Base-by-base conservation (phyloP, 805 yeast genomes). In the Candida sakaeoensis region DNA sequence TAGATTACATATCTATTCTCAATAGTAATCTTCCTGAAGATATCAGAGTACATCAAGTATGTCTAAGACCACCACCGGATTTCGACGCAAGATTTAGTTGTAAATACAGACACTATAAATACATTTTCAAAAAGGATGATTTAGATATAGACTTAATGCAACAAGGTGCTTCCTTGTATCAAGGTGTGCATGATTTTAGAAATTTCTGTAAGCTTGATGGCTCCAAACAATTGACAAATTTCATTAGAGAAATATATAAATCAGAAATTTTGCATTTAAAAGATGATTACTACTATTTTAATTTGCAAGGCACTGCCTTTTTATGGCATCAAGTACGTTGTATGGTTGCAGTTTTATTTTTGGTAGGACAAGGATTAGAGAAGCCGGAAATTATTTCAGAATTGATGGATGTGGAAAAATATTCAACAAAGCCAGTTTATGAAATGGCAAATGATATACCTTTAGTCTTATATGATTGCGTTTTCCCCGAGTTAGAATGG, bases 271-370 rank as follows among this genome's bases (percentile, higher is more conserved):
- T 67, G 9, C 62, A 52, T 15, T 48, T 55, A 8, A 6, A n/a
- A 13, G 66, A 68, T 23, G 77, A 74, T 4, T 69, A 76, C 40
- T 85, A 70, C 52, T 82, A 80, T 41, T 79, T 91, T 57, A 89
- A 88, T 55, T 64, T 93, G 39, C 71, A 75, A 46, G 99, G 99
- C 0, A 70, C 85, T 1, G 99, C 98, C 7, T 93, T 93, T 51
- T 63, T 93, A 41, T 93, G 98, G 98, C 98, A 93, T 58, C 99
- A 93, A 61, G 99, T 93, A 14, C 75, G 99, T 42, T 89, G 95
- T 50, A 93, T 93, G 93, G 77, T 89, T 66, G 96, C 95, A 0
- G 68, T 85, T 8, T 58, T 93, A 41, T 77, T 93, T 39, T 61
- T 84, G 17, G 80, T 89, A 6, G 99, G 96, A 0, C 95, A 89